Evolutionary conservation across 2,329 filamentous ascomycete species (phyloP).

Genomic region (Microdochium trichocladiopsis): DNA sequence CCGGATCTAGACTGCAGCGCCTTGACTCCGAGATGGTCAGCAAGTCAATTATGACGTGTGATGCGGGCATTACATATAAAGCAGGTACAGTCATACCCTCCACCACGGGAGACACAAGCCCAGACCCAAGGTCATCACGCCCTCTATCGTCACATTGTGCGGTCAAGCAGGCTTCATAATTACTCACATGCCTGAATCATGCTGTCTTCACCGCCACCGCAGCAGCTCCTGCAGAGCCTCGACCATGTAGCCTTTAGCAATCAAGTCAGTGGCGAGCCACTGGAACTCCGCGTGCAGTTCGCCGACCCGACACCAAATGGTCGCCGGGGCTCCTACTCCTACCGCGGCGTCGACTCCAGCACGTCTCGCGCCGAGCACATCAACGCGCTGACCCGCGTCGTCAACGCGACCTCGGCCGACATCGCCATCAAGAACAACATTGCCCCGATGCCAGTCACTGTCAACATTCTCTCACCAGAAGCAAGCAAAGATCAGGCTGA

Average conservation of each 20-base stretch:
- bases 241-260: background rate
- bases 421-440: background rate
- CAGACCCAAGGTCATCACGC: too few species aligned
- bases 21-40: too few species aligned
- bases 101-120: too few species aligned
- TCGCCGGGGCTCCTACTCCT: background rate
- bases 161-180: background rate
- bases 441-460: background rate
- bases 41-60: too few species aligned
- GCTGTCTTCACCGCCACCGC: background rate
- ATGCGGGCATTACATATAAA: too few species aligned
- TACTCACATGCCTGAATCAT: background rate
- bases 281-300: background rate
- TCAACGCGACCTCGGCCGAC: background rate
- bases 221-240: background rate
- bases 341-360: background rate
- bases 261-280: background rate
- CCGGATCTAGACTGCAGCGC: too few species aligned
- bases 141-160: background rate
- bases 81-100: too few species aligned
- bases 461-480: background rate
- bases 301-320: background rate
- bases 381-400: background rate
- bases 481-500: background rate
- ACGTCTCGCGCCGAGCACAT: background rate